Base-by-base conservation (phyloP, 2,329 filamentous ascomycete genomes). In the Hypomyces rosellus region DNA sequence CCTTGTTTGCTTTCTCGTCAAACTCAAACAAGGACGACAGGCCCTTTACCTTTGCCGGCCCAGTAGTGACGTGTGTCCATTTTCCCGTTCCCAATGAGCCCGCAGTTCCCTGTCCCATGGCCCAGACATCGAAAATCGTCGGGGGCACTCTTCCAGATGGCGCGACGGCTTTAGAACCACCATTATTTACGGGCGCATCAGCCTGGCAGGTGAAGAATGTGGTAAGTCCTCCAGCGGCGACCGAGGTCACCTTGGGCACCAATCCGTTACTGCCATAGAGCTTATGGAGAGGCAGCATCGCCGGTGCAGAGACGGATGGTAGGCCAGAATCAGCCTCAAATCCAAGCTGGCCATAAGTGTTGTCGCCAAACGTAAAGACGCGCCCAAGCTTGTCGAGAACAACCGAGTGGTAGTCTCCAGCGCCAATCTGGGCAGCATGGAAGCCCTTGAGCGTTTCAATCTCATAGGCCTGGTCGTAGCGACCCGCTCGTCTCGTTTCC, bases 341-440 rank as follows among this genome's bases (percentile, higher is more conserved):
- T n/a, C 92, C 92, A 3, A 97, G 77, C 67, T 97, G 93, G n/a
- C 93, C 93, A 40, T 82, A 80, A 0, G 84, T 84, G 69, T 97
- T 97, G 67, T 97, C 91, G 36, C 93, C 93, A 70, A 95, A 97
- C 6, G 84, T 77, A 66, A 93, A 96, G 14, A 93, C 78, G 14
- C 83, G 81, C 14, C 92, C 92, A 47, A 85, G 75, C 53, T 80
- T 80, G 63, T 92, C 88, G 14, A 90, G 76, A 1, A 83, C 87
- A 1, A 95, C 71, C 4, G 89, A 95, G 69, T 99, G 93, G 57
- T 85, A 83, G 63, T 96, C 90, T 20, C 93, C 93, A 2, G 89
- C 74, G 1, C 92, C 91, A 51, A 97, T 85, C 57, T 88, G 79
- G 5, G 74, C 69, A 42, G 93, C 82, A 4, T 87, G 78, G 56